A percentile compares a stretch with the other conserved stretches of the same genome.
These are phyloP conservation scores for Hypoxylon sp. DNA, from an alignment of 2,329 filamentous ascomycete genomes.

Conservation along the genomic window DNA sequence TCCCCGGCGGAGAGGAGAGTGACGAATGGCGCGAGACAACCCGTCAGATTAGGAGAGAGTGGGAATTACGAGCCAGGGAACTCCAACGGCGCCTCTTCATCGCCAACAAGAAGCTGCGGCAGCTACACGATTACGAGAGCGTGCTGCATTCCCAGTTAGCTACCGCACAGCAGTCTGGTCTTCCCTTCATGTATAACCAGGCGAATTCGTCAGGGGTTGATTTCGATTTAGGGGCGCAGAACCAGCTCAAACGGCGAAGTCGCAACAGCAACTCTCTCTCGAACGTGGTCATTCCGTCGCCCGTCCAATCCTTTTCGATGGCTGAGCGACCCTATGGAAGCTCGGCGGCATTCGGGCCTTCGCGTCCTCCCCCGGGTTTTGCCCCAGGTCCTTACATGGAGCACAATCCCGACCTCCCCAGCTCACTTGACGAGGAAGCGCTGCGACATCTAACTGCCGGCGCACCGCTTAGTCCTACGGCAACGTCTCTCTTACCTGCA, in stretches of 20 bases:
- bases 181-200: conserved; percentile 55
- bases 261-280: conserved; percentile 58
- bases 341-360: conserved; percentile 58
- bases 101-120: conserved; percentile 57
- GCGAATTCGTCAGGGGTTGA: conserved; percentile 56
- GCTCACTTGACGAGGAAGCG: conserved; percentile 66
- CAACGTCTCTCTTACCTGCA: conserved; percentile 76
- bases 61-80: conserved; percentile 61
- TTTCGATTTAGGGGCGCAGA: conserved; percentile 53
- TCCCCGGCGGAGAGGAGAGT: conserved; percentile 68
- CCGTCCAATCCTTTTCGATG: conserved; percentile 51
- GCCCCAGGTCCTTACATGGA: conserved; percentile 62
- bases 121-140: conserved; percentile 57
- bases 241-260: conserved; percentile 57
- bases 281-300: conserved; percentile 51
- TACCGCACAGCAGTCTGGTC: conserved; percentile 52
- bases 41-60: conserved; percentile 61
- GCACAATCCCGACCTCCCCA: conserved; percentile 52
- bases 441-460: conserved; percentile 67
- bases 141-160: conserved; percentile 57
- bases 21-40: conserved; percentile 63
- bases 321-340: conserved; percentile 56
- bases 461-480: conserved; percentile 79
- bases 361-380: conserved; percentile 56
- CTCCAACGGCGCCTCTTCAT: conserved; percentile 59